Conservation (phyloP, 2,329 filamentous ascomycete genomes). For the Aureobasidium sp. region DNA sequence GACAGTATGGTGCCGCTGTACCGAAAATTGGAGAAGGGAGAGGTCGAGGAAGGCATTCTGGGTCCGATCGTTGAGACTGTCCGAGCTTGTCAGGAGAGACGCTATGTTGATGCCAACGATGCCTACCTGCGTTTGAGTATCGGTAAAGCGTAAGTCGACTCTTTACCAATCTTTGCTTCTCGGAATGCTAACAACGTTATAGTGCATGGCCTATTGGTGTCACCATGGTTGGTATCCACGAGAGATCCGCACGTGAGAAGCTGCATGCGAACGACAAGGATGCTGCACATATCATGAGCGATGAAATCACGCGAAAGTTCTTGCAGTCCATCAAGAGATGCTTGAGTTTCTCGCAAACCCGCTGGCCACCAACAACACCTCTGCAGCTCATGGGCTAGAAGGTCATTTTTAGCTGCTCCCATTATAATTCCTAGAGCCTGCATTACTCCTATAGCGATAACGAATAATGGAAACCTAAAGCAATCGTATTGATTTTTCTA, state of each 20-base stretch:
- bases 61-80: constrained; percentile 87
- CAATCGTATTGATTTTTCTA: too few relatives aligned
- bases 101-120: constrained; percentile 95
- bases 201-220: constrained; percentile 96
- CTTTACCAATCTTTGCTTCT: background rate
- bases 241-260: constrained; percentile 91
- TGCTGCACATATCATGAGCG: constrained; percentile 92
- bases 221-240: constrained; percentile 99
- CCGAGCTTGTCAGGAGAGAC: constrained; percentile 76
- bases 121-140: constrained; percentile 90
- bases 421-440: background rate
- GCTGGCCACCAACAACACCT: constrained; percentile 90
- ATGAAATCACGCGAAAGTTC: constrained; percentile 92
- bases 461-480: background rate
- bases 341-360: constrained; percentile 89
- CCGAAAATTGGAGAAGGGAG: constrained; percentile 74
- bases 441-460: background rate
- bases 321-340: constrained; percentile 97
- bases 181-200: background rate
- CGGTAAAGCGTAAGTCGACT: constrained; percentile 28
- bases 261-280: constrained; percentile 69
- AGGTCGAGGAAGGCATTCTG: constrained; percentile 71
- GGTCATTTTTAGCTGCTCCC: background rate
- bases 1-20: constrained; percentile 88
- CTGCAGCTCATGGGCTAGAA: constrained; percentile 89